phyloP scores from a whole-genome alignment of 495 filamentous ascomycete genomes.

The Staphylotrichum longicolle region DNA sequence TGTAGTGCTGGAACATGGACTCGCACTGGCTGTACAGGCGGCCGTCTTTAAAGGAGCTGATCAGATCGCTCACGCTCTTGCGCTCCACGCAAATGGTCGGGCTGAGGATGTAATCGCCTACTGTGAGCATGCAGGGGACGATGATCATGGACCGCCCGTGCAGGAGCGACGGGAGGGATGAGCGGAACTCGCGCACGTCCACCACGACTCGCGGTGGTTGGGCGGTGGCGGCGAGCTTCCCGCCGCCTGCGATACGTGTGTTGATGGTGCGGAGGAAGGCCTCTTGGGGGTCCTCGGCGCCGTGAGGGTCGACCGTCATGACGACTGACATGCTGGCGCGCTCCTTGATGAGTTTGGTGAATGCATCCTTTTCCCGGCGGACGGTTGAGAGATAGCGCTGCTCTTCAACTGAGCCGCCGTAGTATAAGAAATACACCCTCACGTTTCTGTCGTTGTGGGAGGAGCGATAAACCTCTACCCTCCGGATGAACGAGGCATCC shows the following conservation, averaged over 20 bases:
- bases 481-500: constrained; percentile 88
- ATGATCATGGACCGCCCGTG: constrained; percentile 83
- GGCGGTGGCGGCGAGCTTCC: constrained; percentile 80
- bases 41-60: constrained; percentile 86
- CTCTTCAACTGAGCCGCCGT: constrained; percentile 91
- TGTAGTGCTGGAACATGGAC: constrained; percentile 91
- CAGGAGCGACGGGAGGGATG: constrained; percentile 83
- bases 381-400: constrained; percentile 89
- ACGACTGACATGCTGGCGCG: constrained; percentile 90
- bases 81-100: constrained; percentile 91
- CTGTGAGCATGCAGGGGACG: constrained; percentile 91
- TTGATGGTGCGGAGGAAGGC: constrained; percentile 93
- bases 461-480: constrained; percentile 93
- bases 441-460: constrained; percentile 88
- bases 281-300: constrained; percentile 81
- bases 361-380: constrained; percentile 89
- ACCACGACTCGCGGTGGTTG: constrained; percentile 91
- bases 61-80: constrained; percentile 87
- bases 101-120: constrained; percentile 92
- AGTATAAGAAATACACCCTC: constrained; percentile 93
- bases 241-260: constrained; percentile 93
- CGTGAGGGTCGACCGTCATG: constrained; percentile 65
- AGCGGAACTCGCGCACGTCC: constrained; percentile 93
- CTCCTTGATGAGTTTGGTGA: constrained; percentile 89
- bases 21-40: constrained; percentile 90